Evolutionary conservation across 2,329 filamentous ascomycete genomes (phyloP), one percentile per base, ranked within the genome.

Genomic region (Hansfordia pulvinata): DNA sequence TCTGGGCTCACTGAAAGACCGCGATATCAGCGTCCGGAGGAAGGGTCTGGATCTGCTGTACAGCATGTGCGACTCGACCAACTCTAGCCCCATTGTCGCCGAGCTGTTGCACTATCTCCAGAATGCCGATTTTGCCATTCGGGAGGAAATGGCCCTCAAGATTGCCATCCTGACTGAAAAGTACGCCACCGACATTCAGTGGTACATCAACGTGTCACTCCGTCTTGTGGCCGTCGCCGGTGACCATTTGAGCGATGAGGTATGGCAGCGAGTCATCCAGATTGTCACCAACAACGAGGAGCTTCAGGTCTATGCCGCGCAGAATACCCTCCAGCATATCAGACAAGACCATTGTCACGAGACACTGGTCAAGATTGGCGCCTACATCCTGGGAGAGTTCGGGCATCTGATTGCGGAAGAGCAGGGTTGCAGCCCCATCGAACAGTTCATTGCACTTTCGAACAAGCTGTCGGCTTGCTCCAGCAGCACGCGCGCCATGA

Each of bases 281-380:
- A 96, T 98, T 41, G 86, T 96, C 32, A 96, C 90, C 29, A 98
- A 98, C 61, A 98, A 98, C 52, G 90, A 98, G 52, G 88, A 96
- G 51, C 66, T 98, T 8, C 90, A 98, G 53, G 78, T 93, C 1
- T 98, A 98, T 48, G 90, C 90, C 2, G 85, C 90, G 4, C 83
- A 93, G 47, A 92, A 92, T 41, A 85, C 90, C 13, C 59, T 98
- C 20, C 79, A 88, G 39, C 93, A 96, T 46, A 67, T 94, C 51
- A 93, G 93, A 52, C 75, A 77, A 11, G 83, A 93, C 33, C 81
- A 88, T 50, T 94, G 86, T 50, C 90, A 98, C 44, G 90, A 98
- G 57, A 98, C 88, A 2, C 55, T 98, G 33, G 84, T 98, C 43
- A 98, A 96, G 61, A 98, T 98, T 46, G 92, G 86, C 27, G 86